A percentile compares a stretch with the other conserved stretches of the same genome.
Evolutionary conservation across 2,329 filamentous ascomycete genomes (phyloP).

Genomic region (Penicillium sp.): DNA sequence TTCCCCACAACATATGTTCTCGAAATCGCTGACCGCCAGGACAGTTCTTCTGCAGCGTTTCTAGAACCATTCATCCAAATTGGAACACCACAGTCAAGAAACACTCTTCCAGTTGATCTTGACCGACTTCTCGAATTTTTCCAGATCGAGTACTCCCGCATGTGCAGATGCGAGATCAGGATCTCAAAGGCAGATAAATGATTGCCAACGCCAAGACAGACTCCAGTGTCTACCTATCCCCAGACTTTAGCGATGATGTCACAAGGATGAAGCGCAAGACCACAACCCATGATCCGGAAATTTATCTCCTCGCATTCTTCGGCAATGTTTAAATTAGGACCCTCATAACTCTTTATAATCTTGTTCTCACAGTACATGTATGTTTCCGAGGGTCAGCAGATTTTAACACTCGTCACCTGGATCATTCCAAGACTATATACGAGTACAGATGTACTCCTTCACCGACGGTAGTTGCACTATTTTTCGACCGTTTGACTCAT

Average conservation of each 20-base stretch:
- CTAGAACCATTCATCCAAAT: neutral
- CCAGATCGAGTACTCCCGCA: neutral
- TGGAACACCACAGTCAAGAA: neutral
- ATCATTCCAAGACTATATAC: no score
- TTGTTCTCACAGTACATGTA: no score
- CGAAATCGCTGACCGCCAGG: neutral
- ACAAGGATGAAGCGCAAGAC: neutral
- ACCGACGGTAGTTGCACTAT: no score
- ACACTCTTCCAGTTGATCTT: neutral
- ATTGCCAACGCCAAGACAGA: no score
- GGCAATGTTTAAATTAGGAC: neutral
- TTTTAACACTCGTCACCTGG: no score
- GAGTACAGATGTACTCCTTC: no score
- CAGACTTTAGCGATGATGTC: neutral
- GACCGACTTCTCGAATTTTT: conserved; percentile 1
- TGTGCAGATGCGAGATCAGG: neutral
- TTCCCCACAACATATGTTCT: neutral
- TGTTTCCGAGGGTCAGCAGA: no score
- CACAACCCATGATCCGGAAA: neutral
- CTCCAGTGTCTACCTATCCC: no score
- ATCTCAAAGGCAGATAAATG: no score
- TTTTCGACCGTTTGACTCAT: no score
- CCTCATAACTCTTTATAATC: neutral
- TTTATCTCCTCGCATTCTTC: conserved; percentile 12
- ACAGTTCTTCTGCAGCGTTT: neutral